Evolutionary conservation across 306 rosid genomes (phyloP).

Genomic region (Lablab purpureus): DNA sequence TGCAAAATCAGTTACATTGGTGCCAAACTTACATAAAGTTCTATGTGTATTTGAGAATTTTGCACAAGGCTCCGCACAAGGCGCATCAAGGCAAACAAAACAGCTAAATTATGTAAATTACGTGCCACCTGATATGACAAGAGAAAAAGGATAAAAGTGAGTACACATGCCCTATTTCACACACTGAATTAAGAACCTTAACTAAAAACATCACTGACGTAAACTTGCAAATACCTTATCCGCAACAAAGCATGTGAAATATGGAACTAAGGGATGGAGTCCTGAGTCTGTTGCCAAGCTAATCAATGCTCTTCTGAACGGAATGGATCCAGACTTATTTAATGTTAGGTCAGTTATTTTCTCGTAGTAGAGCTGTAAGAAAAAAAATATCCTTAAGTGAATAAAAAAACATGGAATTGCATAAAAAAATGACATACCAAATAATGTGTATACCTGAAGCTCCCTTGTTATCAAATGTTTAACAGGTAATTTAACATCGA

Average conservation of each 20-base stretch:
- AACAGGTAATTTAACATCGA: constrained; percentile 77
- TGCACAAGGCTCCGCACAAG: constrained; percentile 79
- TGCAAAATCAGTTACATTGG: constrained; percentile 38
- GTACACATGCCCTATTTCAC: constrained; percentile 32
- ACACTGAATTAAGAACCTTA: constrained; percentile 14
- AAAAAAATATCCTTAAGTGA: constrained; percentile 35
- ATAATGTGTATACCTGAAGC: constrained; percentile 68
- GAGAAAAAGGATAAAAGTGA: constrained; percentile 37
- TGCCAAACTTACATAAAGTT: constrained; percentile 81
- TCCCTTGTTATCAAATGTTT: constrained; percentile 82
- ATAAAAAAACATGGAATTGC: constrained; percentile 32
- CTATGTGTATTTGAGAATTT: constrained; percentile 82
- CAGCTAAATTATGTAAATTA: constrained; percentile 59
- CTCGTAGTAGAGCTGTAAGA: constrained; percentile 79
- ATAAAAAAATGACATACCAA: background rate
- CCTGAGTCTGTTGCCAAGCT: constrained; percentile 88
- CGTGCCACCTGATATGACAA: constrained; percentile 67
- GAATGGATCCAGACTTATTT: constrained; percentile 68
- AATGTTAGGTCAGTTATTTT: constrained; percentile 70
- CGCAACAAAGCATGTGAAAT: constrained; percentile 75
- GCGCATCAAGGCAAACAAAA: constrained; percentile 81
- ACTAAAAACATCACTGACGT: constrained; percentile 21
- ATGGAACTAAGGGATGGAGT: constrained; percentile 89
- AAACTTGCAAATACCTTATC: constrained; percentile 71
- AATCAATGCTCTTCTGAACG: constrained; percentile 72